A percentile compares a stretch with the other conserved stretches of the same genome.
Evolutionary conservation across 2,329 filamentous ascomycete species (phyloP).

Genomic region (Pyrenochaeta sp.): DNA sequence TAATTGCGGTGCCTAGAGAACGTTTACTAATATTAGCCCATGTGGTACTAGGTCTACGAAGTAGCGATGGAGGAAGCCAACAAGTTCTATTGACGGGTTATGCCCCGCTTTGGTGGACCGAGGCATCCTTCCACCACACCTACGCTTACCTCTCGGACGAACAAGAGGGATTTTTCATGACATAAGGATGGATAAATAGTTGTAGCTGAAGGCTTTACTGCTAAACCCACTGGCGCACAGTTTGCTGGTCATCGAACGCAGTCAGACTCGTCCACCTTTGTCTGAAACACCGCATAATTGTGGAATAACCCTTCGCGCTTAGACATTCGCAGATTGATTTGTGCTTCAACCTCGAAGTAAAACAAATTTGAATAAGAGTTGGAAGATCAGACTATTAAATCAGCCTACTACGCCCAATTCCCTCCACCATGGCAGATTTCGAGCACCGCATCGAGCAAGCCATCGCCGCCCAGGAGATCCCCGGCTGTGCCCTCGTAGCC

Average conservation of each 20-base stretch:
- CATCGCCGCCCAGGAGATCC: slow-evolving; percentile 29
- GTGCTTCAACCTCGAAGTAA: neutral
- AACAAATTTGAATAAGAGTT: neutral
- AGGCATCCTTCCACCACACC: neutral
- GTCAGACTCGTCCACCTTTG: no score
- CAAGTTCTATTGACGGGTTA: neutral
- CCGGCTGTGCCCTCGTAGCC: slow-evolving; percentile 34
- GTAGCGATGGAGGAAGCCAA: neutral
- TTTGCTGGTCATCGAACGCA: no score
- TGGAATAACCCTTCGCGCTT: no score
- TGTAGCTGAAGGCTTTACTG: neutral
- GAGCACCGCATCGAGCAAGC: slow-evolving; percentile 35
- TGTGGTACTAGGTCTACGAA: neutral
- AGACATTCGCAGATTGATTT: no score
- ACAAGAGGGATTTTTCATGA: no score
- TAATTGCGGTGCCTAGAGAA: neutral
- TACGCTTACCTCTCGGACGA: neutral
- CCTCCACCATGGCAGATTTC: slow-evolving; percentile 28
- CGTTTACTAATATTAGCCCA: neutral
- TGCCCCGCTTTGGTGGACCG: neutral
- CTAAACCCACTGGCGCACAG: no score
- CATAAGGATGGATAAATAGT: neutral
- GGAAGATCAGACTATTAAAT: neutral
- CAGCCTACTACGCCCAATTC: neutral
- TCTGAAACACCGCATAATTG: no score